These are phyloP conservation scores for Bruguiera gymnorhiza DNA, from an alignment of 345 rosid species.

Conservation along the genomic window DNA sequence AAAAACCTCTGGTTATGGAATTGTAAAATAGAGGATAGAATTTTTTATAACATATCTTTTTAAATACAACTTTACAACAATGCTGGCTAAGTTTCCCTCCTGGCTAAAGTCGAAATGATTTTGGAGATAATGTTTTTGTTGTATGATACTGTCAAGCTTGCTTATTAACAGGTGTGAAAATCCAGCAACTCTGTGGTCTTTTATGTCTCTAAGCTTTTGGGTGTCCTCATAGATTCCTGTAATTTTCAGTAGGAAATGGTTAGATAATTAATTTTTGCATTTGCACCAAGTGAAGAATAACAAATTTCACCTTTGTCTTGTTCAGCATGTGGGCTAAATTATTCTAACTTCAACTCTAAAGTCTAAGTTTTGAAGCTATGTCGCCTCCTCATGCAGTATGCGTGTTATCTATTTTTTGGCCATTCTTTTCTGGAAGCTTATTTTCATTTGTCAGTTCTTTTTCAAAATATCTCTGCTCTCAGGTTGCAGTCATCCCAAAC, in stretches of 20 bases:
- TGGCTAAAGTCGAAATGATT: no score
- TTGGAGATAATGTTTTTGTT: no score
- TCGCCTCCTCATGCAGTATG: background rate
- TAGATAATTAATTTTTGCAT: no score
- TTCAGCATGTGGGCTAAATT: background rate
- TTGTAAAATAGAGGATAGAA: no score
- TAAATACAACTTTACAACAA: no score
- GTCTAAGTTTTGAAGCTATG: slow-evolving; percentile 1
- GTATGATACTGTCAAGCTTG: no score
- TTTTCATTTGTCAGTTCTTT: slow-evolving; percentile 18
- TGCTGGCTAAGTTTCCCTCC: no score
- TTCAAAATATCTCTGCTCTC: slow-evolving; percentile 9
- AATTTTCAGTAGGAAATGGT: background rate
- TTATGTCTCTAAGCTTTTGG: background rate
- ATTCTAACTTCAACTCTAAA: background rate
- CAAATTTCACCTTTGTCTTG: background rate
- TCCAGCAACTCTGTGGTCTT: no score
- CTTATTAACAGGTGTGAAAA: no score
- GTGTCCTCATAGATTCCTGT: background rate
- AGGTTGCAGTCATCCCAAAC: slow-evolving; percentile 80
- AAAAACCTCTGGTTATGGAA: no score
- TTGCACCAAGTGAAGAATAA: background rate
- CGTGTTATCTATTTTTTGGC: background rate
- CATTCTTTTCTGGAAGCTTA: slow-evolving; percentile 6
- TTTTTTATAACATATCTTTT: no score